phyloP scores from a whole-genome alignment of 768 basidiomycete species.

The Tylopilus intermedius region DNA sequence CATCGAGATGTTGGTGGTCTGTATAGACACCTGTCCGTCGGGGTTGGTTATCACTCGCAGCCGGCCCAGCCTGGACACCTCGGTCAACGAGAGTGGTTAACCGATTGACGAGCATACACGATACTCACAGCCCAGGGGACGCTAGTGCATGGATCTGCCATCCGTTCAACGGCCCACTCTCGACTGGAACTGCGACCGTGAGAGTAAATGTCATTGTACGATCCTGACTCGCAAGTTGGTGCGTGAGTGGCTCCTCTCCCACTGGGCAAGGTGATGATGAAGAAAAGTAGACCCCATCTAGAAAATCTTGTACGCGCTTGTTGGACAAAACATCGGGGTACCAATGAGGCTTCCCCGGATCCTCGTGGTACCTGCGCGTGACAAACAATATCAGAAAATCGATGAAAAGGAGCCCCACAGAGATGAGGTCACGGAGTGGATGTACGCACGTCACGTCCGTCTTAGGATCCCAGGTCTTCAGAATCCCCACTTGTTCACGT shows the following conservation, averaged over 20 bases:
- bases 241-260: background rate
- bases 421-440: background rate
- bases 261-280: background rate
- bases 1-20: conserved; percentile 23
- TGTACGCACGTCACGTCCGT: conserved; percentile 49
- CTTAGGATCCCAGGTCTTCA: conserved; percentile 53
- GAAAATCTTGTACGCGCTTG: conserved; percentile 49
- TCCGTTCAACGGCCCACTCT: conserved; percentile 67
- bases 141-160: conserved; percentile 56
- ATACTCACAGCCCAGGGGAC: conserved; percentile 63
- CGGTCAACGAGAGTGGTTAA: background rate
- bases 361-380: conserved; percentile 56
- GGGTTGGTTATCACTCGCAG: conserved; percentile 13
- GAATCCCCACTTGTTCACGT: conserved; percentile 54
- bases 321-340: conserved; percentile 58
- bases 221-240: background rate
- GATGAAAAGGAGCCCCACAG: background rate
- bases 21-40: conserved; percentile 10
- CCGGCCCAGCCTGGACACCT: conserved; percentile 14
- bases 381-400: background rate
- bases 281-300: conserved; percentile 35
- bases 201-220: conserved; percentile 49
- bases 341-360: conserved; percentile 63
- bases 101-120: background rate
- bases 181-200: conserved; percentile 64